These are phyloP conservation scores for Colletotrichum camelliae DNA, from an alignment of 2,329 filamentous ascomycete species.

Conservation along the genomic window DNA sequence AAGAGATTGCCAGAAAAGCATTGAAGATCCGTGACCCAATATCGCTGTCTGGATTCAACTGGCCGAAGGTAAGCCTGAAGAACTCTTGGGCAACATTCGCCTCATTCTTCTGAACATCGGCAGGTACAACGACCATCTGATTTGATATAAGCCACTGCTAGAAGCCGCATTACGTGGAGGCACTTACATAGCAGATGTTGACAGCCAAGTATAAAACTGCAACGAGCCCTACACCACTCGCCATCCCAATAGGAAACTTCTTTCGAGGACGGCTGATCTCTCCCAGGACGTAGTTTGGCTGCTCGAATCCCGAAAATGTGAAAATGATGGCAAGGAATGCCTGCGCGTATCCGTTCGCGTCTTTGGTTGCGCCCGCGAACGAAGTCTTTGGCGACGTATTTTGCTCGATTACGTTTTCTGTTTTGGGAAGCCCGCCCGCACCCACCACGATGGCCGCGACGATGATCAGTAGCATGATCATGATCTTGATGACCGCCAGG, in stretches of 20 bases:
- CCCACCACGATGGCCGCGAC: conserved; percentile 36
- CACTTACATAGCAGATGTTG: conserved; percentile 40
- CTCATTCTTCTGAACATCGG: conserved; percentile 22
- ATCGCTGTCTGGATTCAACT: conserved; percentile 28
- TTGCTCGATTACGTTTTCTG: conserved; percentile 27
- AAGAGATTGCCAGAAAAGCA: conserved; percentile 57
- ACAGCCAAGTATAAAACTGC: conserved; percentile 39
- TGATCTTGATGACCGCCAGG: conserved; percentile 55
- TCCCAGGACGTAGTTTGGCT: conserved; percentile 41
- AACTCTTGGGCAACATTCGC: conserved; percentile 35
- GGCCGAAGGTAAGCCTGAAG: conserved; percentile 36
- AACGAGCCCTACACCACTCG: conserved; percentile 32
- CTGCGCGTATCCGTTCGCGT: conserved; percentile 37
- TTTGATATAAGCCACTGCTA: conserved; percentile 30
- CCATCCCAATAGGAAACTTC: conserved; percentile 37
- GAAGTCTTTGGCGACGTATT: conserved; percentile 31
- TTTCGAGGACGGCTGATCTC: conserved; percentile 35
- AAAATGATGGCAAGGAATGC: conserved; percentile 51
- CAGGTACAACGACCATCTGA: conserved; percentile 46
- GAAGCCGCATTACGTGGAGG: neutral
- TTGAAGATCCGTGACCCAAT: conserved; percentile 44
- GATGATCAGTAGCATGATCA: conserved; percentile 51
- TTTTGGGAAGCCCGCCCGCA: conserved; percentile 28
- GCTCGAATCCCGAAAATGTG: conserved; percentile 40
- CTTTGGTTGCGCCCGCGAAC: conserved; percentile 26